Evolutionary conservation across 148 eudicot species (phyloP), one percentile per base, ranked within the genome.

Genomic region (Camellia lanceoleosa): DNA sequence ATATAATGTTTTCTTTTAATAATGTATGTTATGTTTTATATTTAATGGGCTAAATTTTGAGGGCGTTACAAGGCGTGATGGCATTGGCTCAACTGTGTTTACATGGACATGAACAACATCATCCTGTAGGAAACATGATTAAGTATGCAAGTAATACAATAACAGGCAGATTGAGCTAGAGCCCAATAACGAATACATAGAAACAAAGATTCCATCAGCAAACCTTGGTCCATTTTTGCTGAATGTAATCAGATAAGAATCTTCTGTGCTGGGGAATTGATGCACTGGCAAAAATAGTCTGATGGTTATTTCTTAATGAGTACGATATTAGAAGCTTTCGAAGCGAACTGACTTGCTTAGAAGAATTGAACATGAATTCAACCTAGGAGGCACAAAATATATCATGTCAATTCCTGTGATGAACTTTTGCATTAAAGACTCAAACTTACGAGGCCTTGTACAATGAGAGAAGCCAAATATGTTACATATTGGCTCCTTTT

Each of bases 251-350:
- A 30, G 84, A 83, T 30, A 92, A 58, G 84, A 96, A 96, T 75
- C 86, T 93, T 66, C 83, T 93, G 78, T 93, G 99, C 79, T 93
- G 97, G 65, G 99, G 99, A 83, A 96, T 87, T 58, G 98, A 93
- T 81, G 99, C 99, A 87, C 99, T 96, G 20, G 99, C 98, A 87
- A 96, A 92, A 41, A 96, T 85, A 77, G 99, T 96, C 90, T 96
- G 98, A 59, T 92, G 93, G 44, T 80, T 86, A 44, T 74, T 83
- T 81, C 80, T 89, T 51, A 93, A 30, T 30, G 30, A 30, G 30
- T 30, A 30, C 0, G 1, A 30, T 30, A 30, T 30, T 30, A 30
- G 30, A 30, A 30, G 30, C 30, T 30, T 30, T 30, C 1, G 30
- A 30, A 30, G 1, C 30, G 0, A 30, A 30, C 30, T 30, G 30